phyloP scores from a whole-genome alignment of 331 rosid genomes.

The Saraca asoca region DNA sequence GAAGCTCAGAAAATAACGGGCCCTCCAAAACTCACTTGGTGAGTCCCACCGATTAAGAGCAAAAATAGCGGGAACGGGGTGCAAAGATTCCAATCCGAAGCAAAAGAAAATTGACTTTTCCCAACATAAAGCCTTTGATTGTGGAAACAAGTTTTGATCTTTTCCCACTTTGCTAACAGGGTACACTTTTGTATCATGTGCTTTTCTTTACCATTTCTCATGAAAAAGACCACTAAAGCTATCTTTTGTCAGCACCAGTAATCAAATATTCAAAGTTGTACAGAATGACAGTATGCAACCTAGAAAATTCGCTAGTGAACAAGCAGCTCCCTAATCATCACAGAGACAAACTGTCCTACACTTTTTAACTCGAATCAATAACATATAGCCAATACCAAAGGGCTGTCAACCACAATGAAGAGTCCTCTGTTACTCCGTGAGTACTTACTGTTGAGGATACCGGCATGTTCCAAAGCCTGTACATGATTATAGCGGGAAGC shows the following conservation, averaged over 20 bases:
- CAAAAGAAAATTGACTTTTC: not conserved
- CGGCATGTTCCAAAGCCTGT: conserved; percentile 51
- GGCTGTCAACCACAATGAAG: conserved; percentile 38
- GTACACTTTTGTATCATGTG: conserved; percentile 20
- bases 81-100: not conserved
- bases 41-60: too few species aligned
- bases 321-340: not conserved
- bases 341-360: not conserved
- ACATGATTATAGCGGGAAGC: not conserved
- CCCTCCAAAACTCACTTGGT: too few species aligned
- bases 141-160: conserved; percentile 10
- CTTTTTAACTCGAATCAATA: not conserved
- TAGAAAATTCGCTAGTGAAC: not conserved
- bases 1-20: too few species aligned
- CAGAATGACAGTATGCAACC: not conserved
- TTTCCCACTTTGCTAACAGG: too few species aligned
- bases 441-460: conserved; percentile 49
- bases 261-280: conserved; percentile 20
- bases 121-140: conserved; percentile 39
- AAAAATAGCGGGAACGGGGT: too few species aligned
- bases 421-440: not conserved
- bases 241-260: not conserved
- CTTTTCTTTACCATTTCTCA: conserved; percentile 4
- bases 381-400: not conserved
- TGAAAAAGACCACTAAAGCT: too few species aligned